Evolutionary conservation across 2,329 filamentous ascomycete genomes (phyloP), one percentile per base, ranked within the genome.

Genomic region (Zasmidium angulare): DNA sequence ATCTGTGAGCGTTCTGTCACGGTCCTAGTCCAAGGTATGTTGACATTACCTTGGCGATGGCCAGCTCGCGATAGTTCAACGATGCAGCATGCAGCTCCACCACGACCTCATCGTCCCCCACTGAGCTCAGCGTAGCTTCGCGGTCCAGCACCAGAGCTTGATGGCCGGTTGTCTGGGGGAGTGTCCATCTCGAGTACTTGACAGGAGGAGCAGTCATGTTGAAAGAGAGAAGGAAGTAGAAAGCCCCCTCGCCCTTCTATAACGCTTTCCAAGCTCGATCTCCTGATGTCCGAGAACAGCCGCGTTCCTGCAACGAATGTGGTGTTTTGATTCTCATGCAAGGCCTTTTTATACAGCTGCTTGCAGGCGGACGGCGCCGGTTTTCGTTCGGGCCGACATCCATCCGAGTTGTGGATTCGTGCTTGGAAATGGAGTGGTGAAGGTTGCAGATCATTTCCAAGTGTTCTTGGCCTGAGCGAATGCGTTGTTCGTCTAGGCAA

Each of bases 11-110:
- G 4, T 29, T 11, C 26, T 4, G 4, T 29, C 26, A 29, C 11
- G 26, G 4, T 29, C 11, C 11, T 4, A 4, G 4, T 4, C 6
- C 6, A 11, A 29, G 26, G 26, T 29, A 29, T 11, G 11, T 29
- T 29, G 24, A 52, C 3, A 2, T 36, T 53, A 71, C 72, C 66
- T 74, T 77, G 36, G 74, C 72, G 50, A 79, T 77, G 58, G 74
- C 70, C 19, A 78, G 69, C 59, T 78, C 77, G 24, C 77, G 73
- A 66, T 75, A 78, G 65, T 78, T 78, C 50, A 79, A 69, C 6
- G 76, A 77, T 2, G 72, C 75, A 20, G 74, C 75, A 57, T 77
- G 71, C 57, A 79, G 21, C 51, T 58, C 53, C 22, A 66, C 62
- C 14, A 59, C 17, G 2, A 66, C 65, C 23, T 66, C 60, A 59